These are phyloP conservation scores for Echria macrotheca DNA, from an alignment of 495 filamentous ascomycete genomes.

Conservation along the genomic window DNA sequence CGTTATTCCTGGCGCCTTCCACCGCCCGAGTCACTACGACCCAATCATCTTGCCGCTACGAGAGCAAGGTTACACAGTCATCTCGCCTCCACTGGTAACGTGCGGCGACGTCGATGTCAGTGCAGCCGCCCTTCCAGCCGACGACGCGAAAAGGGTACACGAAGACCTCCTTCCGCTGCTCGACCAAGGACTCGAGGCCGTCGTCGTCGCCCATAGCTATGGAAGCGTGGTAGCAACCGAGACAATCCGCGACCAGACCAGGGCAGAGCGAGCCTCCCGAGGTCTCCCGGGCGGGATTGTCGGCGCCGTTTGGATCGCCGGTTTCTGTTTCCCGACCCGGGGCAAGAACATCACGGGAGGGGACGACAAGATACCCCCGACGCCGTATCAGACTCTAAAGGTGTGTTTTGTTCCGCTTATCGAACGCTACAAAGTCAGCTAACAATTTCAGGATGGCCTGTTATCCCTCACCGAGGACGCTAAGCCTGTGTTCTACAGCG, in stretches of 20 bases:
- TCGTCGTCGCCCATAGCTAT: conserved; percentile 10
- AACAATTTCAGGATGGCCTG: conserved; percentile 4
- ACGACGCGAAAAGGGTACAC: conserved; percentile 1
- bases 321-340: neutral
- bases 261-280: neutral
- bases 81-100: neutral
- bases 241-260: neutral
- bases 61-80: neutral
- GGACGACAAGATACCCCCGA: neutral
- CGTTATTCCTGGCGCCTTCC: conserved; percentile 9
- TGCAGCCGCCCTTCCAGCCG: neutral
- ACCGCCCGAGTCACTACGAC: neutral
- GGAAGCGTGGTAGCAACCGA: conserved; percentile 2
- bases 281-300: neutral
- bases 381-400: neutral
- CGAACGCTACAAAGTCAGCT: no score
- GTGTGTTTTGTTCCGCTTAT: no score
- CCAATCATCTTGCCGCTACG: conserved; percentile 1
- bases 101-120: neutral
- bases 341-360: neutral
- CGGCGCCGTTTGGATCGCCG: neutral
- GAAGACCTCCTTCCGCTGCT: conserved; percentile 2
- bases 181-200: neutral
- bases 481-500: conserved; percentile 2
- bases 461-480: neutral